A percentile compares a stretch with the other conserved stretches of the same genome.
Evolutionary conservation across 129 eudicot species (phyloP).

Genomic region (Mikania micrantha): DNA sequence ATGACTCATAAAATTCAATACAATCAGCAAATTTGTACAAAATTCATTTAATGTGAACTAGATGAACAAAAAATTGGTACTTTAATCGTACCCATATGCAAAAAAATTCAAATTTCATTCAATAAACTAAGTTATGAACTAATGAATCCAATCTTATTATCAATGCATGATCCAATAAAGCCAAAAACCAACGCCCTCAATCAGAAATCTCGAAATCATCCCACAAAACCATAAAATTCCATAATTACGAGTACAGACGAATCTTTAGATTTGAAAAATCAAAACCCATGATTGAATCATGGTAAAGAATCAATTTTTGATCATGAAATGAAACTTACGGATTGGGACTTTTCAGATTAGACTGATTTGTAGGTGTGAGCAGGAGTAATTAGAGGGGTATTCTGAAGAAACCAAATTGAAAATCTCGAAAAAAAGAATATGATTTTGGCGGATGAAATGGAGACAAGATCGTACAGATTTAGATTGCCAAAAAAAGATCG

Average conservation of each 20-base stretch:
- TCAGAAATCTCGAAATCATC: background rate
- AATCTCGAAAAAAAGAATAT: background rate
- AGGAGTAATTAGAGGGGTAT: background rate
- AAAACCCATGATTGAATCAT: background rate
- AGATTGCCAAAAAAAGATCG: conserved; percentile 23
- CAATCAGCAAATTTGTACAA: background rate
- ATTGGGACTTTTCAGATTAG: background rate
- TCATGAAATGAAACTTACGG: conserved; percentile 26
- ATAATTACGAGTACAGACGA: no score
- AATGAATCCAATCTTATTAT: background rate
- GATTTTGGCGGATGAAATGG: background rate
- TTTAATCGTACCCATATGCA: conserved; percentile 8
- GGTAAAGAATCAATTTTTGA: background rate
- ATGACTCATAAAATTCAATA: background rate
- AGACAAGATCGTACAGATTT: background rate
- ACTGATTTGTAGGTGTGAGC: background rate
- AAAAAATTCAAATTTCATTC: conserved; percentile 5
- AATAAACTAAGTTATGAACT: background rate
- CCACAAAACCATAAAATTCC: background rate
- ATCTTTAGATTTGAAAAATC: background rate
- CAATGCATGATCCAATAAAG: background rate
- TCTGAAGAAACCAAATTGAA: background rate
- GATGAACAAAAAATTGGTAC: background rate
- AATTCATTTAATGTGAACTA: background rate
- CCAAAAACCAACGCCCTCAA: background rate